Evolutionary conservation across 108 stramenopile species (phyloP), one percentile per base, ranked within the genome.

Genomic region (Aurantiochytrium sp.): DNA sequence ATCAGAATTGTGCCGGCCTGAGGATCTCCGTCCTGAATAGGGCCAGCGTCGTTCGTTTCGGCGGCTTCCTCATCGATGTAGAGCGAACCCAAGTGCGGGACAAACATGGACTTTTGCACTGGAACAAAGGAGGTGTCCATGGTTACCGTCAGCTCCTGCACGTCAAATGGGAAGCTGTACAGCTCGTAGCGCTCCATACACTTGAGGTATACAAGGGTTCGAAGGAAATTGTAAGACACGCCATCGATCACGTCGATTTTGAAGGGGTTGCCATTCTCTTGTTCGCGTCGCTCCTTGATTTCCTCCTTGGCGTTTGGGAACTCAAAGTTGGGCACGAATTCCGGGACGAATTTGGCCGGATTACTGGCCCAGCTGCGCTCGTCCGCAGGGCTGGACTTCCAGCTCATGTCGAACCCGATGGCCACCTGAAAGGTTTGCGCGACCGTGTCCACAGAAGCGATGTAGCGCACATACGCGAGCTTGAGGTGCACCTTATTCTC

Each of bases 191-290:
- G 45, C 51, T 83, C 49, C 76, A 83, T 83, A 45, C 76, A 83
- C 51, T 43, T 83, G 19, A 83, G 76, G 51, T 83, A 83, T 6
- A 83, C 76, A 12, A 83, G 76, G 19, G 45, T 83, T 6, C 76
- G 45, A 6, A 83, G 12, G 3, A 83, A 83, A 1, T 83, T 83
- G 51, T 53, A 83, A 0, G 45, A 25, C 18, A 25, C 76, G 51
- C 76, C 76, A 53, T 83, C 76, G 28, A 83, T 83, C 43, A 83
- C 51, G 25, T 83, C 76, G 28, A 83, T 83, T 45, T 83, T 83
- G 76, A 83, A 83, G 10, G 76, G 76, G 76, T 83, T 83, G 3
- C 76, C 76, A 23, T 83, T 83, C n/a, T 83, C 76, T 23, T 83
- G 76, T 12, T 12, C 49, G 49, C 76, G 76, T 19, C 6, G 76